Evolutionary conservation across 208 protist species (phyloP), one percentile per base, ranked within the genome.

Genomic region (Crithidia acanthocephali): DNA sequence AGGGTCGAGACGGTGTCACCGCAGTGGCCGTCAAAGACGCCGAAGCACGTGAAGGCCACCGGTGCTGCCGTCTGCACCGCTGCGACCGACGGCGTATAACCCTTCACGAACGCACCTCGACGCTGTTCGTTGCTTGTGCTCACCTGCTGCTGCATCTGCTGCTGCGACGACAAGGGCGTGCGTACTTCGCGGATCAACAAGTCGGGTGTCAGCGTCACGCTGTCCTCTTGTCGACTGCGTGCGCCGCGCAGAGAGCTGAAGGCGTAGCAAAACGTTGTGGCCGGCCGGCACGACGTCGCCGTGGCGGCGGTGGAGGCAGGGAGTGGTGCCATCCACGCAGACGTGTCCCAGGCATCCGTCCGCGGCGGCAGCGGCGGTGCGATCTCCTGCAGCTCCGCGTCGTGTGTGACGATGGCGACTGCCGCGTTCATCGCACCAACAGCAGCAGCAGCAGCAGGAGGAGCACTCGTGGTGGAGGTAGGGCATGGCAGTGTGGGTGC

Each of bases 1-100:
- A 76, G 52, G 6, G 62, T 69, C 13, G 90, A 85, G 0, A 90
- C 62, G 9, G 40, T 42, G 56, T 87, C 82, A 16, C 90, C 90
- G 57, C 86, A 84, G 72, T 95, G 90, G 0, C 90, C 90, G 48
- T 95, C 90, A 66, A 95, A 92, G 4, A 95, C 87, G 25, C 78
- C 90, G 28, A 86, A 84, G 55, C 82, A 83, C 9, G 50, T 52
- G 52, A 82, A 85, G n/a, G 33, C 63, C 4, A 53, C 20, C 9
- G 28, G 32, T 42, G 20, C n/a, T 18, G 25, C 32, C 33, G 33
- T 27, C 33, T 7, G 42, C 37, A 42, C 37, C 37, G 6, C 13
- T 42, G 37, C 37, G 37, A 13, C 37, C 6, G 13, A 42, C 37
- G 37, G 44, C 33, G 25, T 53, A 20, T 10, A 27, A 2, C 30